Evolutionary conservation across 2,329 filamentous ascomycete genomes (phyloP).

Genomic region (Sclerotinia subarctica): DNA sequence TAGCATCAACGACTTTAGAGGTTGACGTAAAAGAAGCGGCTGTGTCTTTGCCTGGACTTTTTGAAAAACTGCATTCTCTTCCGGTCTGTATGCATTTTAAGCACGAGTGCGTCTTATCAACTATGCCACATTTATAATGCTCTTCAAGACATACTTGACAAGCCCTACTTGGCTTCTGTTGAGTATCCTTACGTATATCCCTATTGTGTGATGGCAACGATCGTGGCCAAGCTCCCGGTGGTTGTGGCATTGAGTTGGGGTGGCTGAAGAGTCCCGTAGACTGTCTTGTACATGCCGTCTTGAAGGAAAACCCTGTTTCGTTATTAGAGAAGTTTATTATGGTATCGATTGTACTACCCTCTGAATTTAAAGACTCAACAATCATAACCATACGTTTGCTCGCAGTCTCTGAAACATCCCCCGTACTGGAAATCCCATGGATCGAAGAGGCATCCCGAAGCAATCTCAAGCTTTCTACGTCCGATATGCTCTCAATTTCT

Average conservation of each 20-base stretch:
- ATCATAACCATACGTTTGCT: constrained; percentile 21
- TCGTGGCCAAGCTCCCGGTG: background rate
- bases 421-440: constrained; percentile 6
- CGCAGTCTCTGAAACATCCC: constrained; percentile 26
- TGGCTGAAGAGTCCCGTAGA: background rate
- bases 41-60: too few relatives aligned
- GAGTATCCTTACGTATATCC: too few relatives aligned
- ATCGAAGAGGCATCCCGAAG: constrained; percentile 26
- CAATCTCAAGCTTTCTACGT: constrained; percentile 28
- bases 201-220: background rate
- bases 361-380: background rate
- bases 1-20: background rate
- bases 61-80: background rate
- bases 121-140: background rate
- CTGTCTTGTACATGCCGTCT: background rate
- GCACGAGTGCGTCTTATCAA: background rate
- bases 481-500: constrained; percentile 30
- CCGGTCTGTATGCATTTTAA: background rate
- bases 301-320: background rate
- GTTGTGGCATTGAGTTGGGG: background rate
- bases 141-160: background rate
- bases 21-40: background rate
- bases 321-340: background rate
- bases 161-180: background rate
- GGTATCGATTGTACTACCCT: background rate